phyloP scores from a whole-genome alignment of 2,329 filamentous ascomycete species.

The Trichoderma atroviride region DNA sequence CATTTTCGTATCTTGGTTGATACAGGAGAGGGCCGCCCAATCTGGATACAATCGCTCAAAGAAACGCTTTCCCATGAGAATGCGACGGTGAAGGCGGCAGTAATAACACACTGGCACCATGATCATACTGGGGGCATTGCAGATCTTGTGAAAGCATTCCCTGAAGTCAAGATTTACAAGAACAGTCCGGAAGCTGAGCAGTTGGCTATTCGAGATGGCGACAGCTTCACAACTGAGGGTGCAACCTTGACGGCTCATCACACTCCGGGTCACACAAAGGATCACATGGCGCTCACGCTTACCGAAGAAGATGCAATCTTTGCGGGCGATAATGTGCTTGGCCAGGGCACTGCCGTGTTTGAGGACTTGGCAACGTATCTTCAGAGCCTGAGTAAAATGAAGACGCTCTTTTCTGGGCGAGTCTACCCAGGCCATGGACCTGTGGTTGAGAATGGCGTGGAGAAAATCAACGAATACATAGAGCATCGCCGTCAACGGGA shows the following conservation, averaged over 20 bases:
- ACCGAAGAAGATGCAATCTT: slow-evolving; percentile 83
- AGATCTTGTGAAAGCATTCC: slow-evolving; percentile 67
- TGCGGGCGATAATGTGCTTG: slow-evolving; percentile 86
- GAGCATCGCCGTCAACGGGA: slow-evolving; percentile 78
- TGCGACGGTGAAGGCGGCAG: slow-evolving; percentile 66
- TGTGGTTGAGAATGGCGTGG: slow-evolving; percentile 71
- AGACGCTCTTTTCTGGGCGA: slow-evolving; percentile 62
- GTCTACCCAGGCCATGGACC: slow-evolving; percentile 90
- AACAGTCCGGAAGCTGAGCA: slow-evolving; percentile 58
- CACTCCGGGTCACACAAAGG: slow-evolving; percentile 71
- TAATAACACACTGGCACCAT: slow-evolving; percentile 91
- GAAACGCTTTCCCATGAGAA: slow-evolving; percentile 67
- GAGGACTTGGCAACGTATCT: slow-evolving; percentile 75
- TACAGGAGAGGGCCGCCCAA: slow-evolving; percentile 78
- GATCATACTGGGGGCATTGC: slow-evolving; percentile 81
- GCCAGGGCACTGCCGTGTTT: slow-evolving; percentile 84
- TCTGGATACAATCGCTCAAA: slow-evolving; percentile 71
- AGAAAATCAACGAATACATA: slow-evolving; percentile 81
- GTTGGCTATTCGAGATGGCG: slow-evolving; percentile 49
- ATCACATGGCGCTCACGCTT: slow-evolving; percentile 79
- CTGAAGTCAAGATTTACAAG: slow-evolving; percentile 67
- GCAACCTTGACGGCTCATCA: slow-evolving; percentile 67
- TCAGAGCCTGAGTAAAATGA: slow-evolving; percentile 69
- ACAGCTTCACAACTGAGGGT: slow-evolving; percentile 60
- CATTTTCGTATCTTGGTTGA: slow-evolving; percentile 77